phyloP scores from a whole-genome alignment of 495 filamentous ascomycete species.

The Acidiella bohemica region DNA sequence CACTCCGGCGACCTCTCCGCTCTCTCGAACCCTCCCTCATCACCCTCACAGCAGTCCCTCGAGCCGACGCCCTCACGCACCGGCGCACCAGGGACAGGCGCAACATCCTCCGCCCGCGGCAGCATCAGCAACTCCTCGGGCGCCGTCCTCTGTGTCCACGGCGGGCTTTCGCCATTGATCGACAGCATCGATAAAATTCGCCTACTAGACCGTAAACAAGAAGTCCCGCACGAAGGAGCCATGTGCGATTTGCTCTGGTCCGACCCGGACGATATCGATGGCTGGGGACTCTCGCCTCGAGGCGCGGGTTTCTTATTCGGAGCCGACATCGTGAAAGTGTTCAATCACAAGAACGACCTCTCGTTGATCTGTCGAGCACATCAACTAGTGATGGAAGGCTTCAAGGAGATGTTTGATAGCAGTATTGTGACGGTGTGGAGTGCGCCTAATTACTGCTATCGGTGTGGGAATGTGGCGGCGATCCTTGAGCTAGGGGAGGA shows the following conservation, averaged over 20 bases:
- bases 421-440: slow-evolving; percentile 97
- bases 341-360: slow-evolving; percentile 87
- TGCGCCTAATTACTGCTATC: slow-evolving; percentile 97
- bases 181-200: slow-evolving; percentile 94
- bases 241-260: slow-evolving; percentile 99
- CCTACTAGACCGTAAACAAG: slow-evolving; percentile 88
- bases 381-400: slow-evolving; percentile 97
- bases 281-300: slow-evolving; percentile 88
- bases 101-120: slow-evolving; percentile 45
- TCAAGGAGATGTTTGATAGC: slow-evolving; percentile 96
- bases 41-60: slow-evolving; percentile 10
- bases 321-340: slow-evolving; percentile 86
- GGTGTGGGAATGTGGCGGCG: slow-evolving; percentile 93
- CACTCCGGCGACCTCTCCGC: slow-evolving; percentile 29
- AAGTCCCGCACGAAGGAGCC: slow-evolving; percentile 94
- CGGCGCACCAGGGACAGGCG: slow-evolving; percentile 63
- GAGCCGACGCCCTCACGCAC: slow-evolving; percentile 27
- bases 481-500: slow-evolving; percentile 90
- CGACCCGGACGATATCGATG: slow-evolving; percentile 95
- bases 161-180: slow-evolving; percentile 79
- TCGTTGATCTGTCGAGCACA: slow-evolving; percentile 87
- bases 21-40: slow-evolving; percentile 30
- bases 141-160: slow-evolving; percentile 90
- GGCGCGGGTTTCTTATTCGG: slow-evolving; percentile 95
- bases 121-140: slow-evolving; percentile 50